Base-by-base conservation (phyloP, 106 monocot species). In the Dendrobium catenatum region DNA sequence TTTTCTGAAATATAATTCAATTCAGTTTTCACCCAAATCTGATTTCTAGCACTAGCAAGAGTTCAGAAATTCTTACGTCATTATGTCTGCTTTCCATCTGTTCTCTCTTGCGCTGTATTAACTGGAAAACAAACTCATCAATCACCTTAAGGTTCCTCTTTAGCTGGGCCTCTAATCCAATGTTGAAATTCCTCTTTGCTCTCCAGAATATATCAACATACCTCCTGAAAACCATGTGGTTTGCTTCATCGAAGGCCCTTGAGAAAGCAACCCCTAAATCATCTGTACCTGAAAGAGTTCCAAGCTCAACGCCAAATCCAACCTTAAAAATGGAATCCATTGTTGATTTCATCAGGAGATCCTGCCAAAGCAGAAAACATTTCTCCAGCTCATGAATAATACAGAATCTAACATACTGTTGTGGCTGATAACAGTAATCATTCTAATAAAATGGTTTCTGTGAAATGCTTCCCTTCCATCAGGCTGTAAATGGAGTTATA, bases 291-390 rank as follows among this genome's bases (percentile, higher is more conserved):
- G 82, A 82, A 20, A 91, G 59, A 20, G 80, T 85, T 66, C 85
- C 80, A 13, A 91, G 75, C 80, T 91, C 86, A 24, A 86, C 75
- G 20, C 88, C 88, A 78, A 88, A 91, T 4, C 88, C 88, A n/a
- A 88, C 84, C 82, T 88, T 86, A 79, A 91, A 88, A 22, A 91
- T 88, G 0, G 86, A 88, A 82, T 91, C 91, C 43, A 91, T 26
- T 3, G 88, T 88, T 2, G 88, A 27, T 55, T 84, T 91, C 86
- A 86, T 84, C 1, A 89, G 41, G 8, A 89, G 77, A 33, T 86
- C 83, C 79, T 85, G 82, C 9, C 67, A 61, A 37, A 16, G 31
- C 15, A 11, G 46, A 49, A 11, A 24, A 22, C 42, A 73, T 27
- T 15, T 18, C 2, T 26, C 11, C 22, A 44, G 48, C 47, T 6